A percentile compares a stretch with the other conserved stretches of the same genome.
Conservation (phyloP, 768 basidiomycete genomes). For the Thelephora ganbajun region DNA sequence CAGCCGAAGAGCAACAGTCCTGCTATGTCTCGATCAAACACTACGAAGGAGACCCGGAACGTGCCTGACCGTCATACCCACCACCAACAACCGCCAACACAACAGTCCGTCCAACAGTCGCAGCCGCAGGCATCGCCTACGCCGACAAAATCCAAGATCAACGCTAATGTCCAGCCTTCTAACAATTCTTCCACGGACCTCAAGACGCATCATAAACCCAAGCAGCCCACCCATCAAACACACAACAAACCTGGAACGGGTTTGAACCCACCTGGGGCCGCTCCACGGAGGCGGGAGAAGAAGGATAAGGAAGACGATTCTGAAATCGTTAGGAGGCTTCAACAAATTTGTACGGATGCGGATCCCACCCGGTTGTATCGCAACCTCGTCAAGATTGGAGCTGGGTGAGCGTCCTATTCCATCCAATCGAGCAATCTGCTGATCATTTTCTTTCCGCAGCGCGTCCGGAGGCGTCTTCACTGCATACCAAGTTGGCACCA, state of each 20-base stretch:
- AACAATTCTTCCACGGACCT: slow-evolving; percentile 47
- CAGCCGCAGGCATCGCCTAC: slow-evolving; percentile 2
- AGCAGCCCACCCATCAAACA: not conserved
- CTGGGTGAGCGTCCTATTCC: slow-evolving; percentile 53
- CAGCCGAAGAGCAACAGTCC: not conserved
- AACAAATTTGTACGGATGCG: slow-evolving; percentile 93
- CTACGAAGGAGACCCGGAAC: slow-evolving; percentile 21
- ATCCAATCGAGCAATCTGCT: not conserved
- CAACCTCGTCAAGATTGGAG: slow-evolving; percentile 91
- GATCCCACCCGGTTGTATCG: slow-evolving; percentile 92
- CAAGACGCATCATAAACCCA: slow-evolving; percentile 10
- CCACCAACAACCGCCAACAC: slow-evolving; percentile 11
- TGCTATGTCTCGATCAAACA: slow-evolving; percentile 3
- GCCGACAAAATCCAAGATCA: too few species aligned
- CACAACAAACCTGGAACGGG: not conserved
- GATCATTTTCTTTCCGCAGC: slow-evolving; percentile 24
- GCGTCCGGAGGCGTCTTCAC: slow-evolving; percentile 98
- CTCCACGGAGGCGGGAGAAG: slow-evolving; percentile 78
- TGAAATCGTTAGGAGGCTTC: slow-evolving; percentile 83
- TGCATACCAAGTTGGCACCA: slow-evolving; percentile 93
- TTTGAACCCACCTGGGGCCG: slow-evolving; percentile 31
- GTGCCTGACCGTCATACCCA: slow-evolving; percentile 28
- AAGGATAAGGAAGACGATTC: slow-evolving; percentile 68
- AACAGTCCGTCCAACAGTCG: not conserved
- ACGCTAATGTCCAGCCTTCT: slow-evolving; percentile 5